Evolutionary conservation across 1,284 basidiomycete genomes (phyloP).

Genomic region (Cryptococcus jaspeensis): DNA sequence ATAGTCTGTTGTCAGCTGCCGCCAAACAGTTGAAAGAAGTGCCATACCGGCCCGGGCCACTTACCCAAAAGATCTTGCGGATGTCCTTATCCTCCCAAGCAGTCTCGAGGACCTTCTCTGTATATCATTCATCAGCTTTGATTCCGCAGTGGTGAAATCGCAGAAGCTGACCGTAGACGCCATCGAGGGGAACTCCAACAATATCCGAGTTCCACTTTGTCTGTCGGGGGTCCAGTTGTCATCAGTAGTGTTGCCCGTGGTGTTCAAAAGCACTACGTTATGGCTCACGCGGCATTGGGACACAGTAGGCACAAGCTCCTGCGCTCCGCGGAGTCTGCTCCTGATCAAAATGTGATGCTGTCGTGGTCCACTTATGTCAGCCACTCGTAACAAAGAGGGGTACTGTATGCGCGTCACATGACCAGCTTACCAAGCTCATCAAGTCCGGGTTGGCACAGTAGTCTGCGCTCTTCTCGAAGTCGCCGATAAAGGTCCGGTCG

Average conservation of each 20-base stretch:
- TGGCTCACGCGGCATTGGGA: conserved; percentile 23
- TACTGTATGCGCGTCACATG: neutral
- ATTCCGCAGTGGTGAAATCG: no score
- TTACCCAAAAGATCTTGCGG: conserved; percentile 44
- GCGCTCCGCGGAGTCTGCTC: conserved; percentile 21
- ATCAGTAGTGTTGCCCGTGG: neutral
- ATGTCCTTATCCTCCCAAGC: conserved; percentile 48
- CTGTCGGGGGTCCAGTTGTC: no score
- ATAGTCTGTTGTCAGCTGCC: neutral
- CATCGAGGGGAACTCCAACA: conserved; percentile 39
- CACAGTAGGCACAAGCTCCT: conserved; percentile 23
- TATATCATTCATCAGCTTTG: neutral
- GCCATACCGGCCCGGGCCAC: conserved; percentile 1
- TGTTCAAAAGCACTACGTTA: conserved; percentile 5
- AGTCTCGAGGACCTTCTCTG: conserved; percentile 26
- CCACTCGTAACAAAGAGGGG: neutral
- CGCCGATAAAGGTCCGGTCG: conserved; percentile 37
- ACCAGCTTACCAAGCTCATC: conserved; percentile 27
- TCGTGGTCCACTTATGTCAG: conserved; percentile 1
- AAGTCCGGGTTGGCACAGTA: conserved; percentile 43
- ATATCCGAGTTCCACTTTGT: conserved; percentile 37
- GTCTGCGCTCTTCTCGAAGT: conserved; percentile 35
- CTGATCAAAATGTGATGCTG: conserved; percentile 29
- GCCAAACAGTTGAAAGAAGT: neutral
- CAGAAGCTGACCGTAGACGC: conserved; percentile 38